A percentile compares a stretch with the other conserved stretches of the same genome.
Conservation (phyloP, 306 rosid species). For the Geum urbanum region DNA sequence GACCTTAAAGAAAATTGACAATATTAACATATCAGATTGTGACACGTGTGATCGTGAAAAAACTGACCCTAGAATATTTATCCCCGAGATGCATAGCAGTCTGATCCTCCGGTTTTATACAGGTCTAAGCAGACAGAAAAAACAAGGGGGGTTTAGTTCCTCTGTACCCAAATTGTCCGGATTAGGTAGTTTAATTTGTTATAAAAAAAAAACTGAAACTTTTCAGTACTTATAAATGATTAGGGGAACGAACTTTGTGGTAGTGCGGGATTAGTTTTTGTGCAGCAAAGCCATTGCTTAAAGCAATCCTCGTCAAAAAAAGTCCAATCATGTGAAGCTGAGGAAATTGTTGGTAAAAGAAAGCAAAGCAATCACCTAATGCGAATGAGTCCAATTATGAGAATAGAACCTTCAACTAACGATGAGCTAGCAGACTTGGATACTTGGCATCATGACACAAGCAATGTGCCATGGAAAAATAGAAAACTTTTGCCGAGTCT, state of each 20-base stretch:
- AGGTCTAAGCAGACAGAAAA: neutral
- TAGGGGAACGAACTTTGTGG: neutral
- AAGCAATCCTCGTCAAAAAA: conserved; percentile 1
- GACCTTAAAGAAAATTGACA: no score
- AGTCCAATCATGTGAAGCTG: neutral
- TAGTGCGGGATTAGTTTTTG: neutral
- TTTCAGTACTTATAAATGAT: neutral
- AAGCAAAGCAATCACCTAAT: neutral
- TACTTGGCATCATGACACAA: neutral
- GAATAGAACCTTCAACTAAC: conserved; percentile 18
- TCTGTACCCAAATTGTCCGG: neutral
- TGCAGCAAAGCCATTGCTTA: conserved; percentile 1
- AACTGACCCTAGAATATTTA: no score
- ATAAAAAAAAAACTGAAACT: neutral
- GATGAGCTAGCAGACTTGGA: conserved; percentile 1
- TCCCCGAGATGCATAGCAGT: no score
- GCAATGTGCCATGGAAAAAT: neutral
- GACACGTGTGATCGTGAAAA: no score
- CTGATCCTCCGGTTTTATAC: neutral
- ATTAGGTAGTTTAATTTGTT: neutral
- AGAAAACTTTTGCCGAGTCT: neutral
- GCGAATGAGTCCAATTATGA: neutral
- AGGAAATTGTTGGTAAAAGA: neutral
- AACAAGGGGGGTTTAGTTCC: neutral
- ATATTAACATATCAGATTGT: no score